A percentile compares a stretch with the other conserved stretches of the same genome.
phyloP scores from a whole-genome alignment of 352 stramenopile genomes.

The Globisporangium cederbergense region DNA sequence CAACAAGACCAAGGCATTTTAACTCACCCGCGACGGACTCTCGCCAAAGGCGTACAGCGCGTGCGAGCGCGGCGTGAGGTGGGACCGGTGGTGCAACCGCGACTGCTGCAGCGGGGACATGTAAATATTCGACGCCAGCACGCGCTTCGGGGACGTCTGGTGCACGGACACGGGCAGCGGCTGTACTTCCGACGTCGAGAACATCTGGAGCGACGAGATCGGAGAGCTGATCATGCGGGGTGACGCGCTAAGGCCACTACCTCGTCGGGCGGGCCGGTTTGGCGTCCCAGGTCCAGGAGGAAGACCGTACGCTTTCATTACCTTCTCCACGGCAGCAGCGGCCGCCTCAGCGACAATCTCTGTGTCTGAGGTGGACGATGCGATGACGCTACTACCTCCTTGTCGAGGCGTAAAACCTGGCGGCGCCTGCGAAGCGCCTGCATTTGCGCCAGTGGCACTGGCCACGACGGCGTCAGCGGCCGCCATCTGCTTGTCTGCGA shows the following conservation, averaged over 20 bases:
- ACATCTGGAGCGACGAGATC: conserved; percentile 47
- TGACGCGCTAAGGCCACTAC: conserved; percentile 15
- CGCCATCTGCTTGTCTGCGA: conserved; percentile 78
- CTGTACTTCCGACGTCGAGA: conserved; percentile 73
- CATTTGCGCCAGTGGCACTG: conserved; percentile 23
- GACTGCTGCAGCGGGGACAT: conserved; percentile 83
- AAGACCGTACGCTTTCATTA: conserved; percentile 41
- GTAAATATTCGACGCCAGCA: conserved; percentile 80
- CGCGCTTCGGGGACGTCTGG: conserved; percentile 76
- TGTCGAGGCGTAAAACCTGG: conserved; percentile 42
- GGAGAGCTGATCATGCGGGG: conserved; percentile 47
- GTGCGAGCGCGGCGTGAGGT: conserved; percentile 75
- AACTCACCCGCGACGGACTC: conserved; percentile 70
- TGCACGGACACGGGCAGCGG: conserved; percentile 72
- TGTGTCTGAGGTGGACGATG: conserved; percentile 61
- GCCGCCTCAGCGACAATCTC: conserved; percentile 80
- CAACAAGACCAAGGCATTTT: not conserved
- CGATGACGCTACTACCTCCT: conserved; percentile 38
- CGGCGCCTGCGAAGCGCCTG: conserved; percentile 16
- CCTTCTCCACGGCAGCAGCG: conserved; percentile 61
- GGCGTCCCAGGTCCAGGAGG: conserved; percentile 33
- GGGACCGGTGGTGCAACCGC: conserved; percentile 59
- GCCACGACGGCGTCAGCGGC: conserved; percentile 63
- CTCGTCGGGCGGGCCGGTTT: conserved; percentile 26
- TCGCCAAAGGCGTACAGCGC: conserved; percentile 87